Conservation (phyloP, 1,139 yeast genomes). For the Zygosaccharomyces sapae region DNA sequence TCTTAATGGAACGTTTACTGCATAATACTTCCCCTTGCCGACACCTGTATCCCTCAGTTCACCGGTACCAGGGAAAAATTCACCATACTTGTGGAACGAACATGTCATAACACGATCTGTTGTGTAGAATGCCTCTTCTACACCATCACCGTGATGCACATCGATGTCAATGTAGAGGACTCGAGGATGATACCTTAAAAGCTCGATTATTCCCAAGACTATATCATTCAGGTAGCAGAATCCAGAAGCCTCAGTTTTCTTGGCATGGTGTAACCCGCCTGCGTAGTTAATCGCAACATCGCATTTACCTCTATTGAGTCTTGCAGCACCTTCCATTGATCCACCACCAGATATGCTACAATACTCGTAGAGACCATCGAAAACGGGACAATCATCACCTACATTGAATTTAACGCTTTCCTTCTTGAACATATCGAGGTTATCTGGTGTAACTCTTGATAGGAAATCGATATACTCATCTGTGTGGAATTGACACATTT, state of each 20-base stretch:
- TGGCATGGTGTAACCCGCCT: slow-evolving; percentile 96
- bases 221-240: slow-evolving; percentile 90
- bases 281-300: slow-evolving; percentile 97
- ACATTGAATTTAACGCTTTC: slow-evolving; percentile 94
- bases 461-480: slow-evolving; percentile 95
- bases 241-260: slow-evolving; percentile 92
- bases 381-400: slow-evolving; percentile 96
- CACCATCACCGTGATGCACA: slow-evolving; percentile 98
- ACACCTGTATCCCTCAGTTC: slow-evolving; percentile 84
- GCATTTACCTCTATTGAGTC: slow-evolving; percentile 86
- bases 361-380: slow-evolving; percentile 92
- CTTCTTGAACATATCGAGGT: slow-evolving; percentile 82
- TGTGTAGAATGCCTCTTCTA: slow-evolving; percentile 94
- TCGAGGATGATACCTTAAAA: slow-evolving; percentile 86
- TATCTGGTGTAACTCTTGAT: slow-evolving; percentile 91
- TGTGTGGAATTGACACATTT: slow-evolving; percentile 97
- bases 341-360: slow-evolving; percentile 96
- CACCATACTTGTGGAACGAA: slow-evolving; percentile 95
- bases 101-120: slow-evolving; percentile 97
- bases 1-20: slow-evolving; percentile 83
- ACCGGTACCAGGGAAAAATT: slow-evolving; percentile 95
- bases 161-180: slow-evolving; percentile 95
- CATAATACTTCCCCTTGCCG: slow-evolving; percentile 81
- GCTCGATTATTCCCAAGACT: slow-evolving; percentile 84
- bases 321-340: slow-evolving; percentile 94